A percentile compares a stretch with the other conserved stretches of the same genome.
Conservation (phyloP, 2,329 filamentous ascomycete species). For the Alternaria metachromatica region DNA sequence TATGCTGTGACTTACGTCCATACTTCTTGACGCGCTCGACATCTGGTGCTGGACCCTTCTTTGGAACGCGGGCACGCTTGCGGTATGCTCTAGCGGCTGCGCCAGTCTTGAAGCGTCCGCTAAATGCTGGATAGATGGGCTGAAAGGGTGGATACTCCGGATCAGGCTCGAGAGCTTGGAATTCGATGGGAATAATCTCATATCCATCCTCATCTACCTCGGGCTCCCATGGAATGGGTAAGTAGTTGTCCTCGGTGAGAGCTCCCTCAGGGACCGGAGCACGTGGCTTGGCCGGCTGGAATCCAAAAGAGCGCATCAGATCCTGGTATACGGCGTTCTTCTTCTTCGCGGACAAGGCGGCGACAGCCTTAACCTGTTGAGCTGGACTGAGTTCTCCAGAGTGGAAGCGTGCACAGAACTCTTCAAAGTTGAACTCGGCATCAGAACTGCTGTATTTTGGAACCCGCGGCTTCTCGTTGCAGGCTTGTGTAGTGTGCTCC, state of each 20-base stretch:
- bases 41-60: constrained; percentile 23
- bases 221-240: background rate
- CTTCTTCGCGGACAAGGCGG: background rate
- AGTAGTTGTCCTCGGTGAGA: constrained; percentile 5
- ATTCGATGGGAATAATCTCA: background rate
- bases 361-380: background rate
- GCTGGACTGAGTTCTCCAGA: background rate
- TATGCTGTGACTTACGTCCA: constrained; percentile 22
- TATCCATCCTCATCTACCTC: background rate
- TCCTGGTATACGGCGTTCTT: background rate
- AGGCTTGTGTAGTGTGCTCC: background rate
- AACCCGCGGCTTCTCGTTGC: background rate
- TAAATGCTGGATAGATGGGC: constrained; percentile 24
- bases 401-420: background rate
- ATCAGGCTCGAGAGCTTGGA: background rate
- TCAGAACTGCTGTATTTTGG: background rate
- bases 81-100: constrained; percentile 28
- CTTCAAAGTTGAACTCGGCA: background rate
- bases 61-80: constrained; percentile 14
- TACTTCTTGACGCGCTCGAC: constrained; percentile 27
- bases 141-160: background rate
- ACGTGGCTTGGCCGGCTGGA: background rate
- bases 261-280: background rate
- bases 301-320: background rate
- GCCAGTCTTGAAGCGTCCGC: constrained; percentile 22